These are phyloP conservation scores for Lentinula guzmanii DNA, from an alignment of 768 basidiomycete species.

Conservation along the genomic window DNA sequence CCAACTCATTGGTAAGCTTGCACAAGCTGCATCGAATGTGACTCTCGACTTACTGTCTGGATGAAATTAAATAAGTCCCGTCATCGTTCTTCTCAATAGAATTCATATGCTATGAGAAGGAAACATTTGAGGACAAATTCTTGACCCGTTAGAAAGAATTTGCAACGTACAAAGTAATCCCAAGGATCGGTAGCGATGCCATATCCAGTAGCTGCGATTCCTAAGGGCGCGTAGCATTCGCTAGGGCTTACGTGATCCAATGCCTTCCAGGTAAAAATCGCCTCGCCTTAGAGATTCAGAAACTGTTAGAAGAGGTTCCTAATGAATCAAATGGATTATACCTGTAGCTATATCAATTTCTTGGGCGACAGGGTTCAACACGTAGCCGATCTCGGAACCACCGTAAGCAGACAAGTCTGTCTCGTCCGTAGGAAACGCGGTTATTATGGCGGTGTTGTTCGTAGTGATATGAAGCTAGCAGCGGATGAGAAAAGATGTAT, in stretches of 20 bases:
- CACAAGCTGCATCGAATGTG: background rate
- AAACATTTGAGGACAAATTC: background rate
- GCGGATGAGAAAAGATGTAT: background rate
- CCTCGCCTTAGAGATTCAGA: background rate
- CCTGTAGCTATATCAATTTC: slow-evolving; percentile 3
- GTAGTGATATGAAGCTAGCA: background rate
- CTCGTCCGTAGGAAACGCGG: background rate
- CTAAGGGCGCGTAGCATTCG: background rate
- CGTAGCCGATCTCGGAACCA: background rate
- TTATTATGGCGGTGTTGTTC: slow-evolving; percentile 1
- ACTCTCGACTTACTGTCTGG: slow-evolving; percentile 4
- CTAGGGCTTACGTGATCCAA: background rate
- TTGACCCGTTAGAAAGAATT: background rate
- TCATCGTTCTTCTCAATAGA: slow-evolving; percentile 8
- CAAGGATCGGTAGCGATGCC: background rate
- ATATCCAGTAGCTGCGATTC: background rate
- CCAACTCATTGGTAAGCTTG: background rate
- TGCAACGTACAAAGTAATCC: slow-evolving; percentile 1
- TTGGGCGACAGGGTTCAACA: background rate
- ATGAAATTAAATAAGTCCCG: slow-evolving; percentile 14
- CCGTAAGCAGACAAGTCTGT: background rate
- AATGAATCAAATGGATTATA: background rate
- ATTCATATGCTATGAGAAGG: background rate
- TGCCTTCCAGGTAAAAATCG: slow-evolving; percentile 3
- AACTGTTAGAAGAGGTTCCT: background rate